Base-by-base conservation (phyloP, 73 alveolate species). In the Uronychia binucleata region DNA sequence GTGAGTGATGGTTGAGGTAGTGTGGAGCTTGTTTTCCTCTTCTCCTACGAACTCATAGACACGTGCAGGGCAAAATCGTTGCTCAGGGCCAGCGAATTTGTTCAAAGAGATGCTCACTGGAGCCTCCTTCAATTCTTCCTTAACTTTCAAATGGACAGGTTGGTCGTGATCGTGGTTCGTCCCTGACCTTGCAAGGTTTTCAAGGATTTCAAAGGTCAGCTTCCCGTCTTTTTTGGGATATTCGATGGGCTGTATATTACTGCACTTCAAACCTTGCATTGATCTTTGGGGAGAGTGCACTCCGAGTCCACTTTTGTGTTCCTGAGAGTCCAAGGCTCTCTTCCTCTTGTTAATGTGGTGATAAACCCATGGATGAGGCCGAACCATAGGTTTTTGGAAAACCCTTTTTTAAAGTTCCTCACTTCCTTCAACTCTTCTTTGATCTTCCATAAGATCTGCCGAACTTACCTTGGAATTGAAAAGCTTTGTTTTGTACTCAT, bases 61-160 rank as follows among this genome's bases (percentile, higher is more conserved):
- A 57, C 94, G 96, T 0, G 99, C 99, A 33, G 99, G 99, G 86
- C 99, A 97, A 84, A 97, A 97, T 57, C 98, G 83, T 46, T 93
- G 84, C 85, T 97, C 99, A 77, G 99, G 99, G 0, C 99, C 99
- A 29, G 89, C 99, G 91, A 81, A 97, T 57, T 74, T 35, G 25
- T 82, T 83, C 29, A 78, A 82, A 0, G 96, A 92, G 58, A 81
- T 77, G 31, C 86, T 88, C 0, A 46, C 82, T 31, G 95, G 91
- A 79, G 74, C 90, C 13, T 79, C 75, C 31, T 85, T 96, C 92
- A 86, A 78, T 33, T 94, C 98, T n/a, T 86, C 57, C 81, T 90
- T 94, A 67, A 97, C 96, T 76, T 90, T 95, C 82, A 97, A 81
- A 83, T 97, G 99, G 30, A 93, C 78, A 78, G 99, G 99, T 91